These are phyloP conservation scores for Myrmaecium sp. DNA, from an alignment of 2,329 filamentous ascomycete genomes.

Conservation along the genomic window DNA sequence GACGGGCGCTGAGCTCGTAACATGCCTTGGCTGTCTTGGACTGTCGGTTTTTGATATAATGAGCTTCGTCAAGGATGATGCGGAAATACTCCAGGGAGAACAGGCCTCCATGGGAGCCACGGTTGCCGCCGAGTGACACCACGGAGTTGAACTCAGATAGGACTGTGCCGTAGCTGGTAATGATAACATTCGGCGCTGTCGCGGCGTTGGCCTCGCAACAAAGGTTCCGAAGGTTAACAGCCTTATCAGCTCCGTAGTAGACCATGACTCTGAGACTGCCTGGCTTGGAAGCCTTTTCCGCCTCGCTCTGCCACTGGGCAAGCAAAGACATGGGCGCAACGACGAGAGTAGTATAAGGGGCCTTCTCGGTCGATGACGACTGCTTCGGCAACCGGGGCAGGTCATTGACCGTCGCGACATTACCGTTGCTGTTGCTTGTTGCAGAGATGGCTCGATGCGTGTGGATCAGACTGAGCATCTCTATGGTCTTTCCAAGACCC, in stretches of 20 bases:
- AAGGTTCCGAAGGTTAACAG: slow-evolving; percentile 56
- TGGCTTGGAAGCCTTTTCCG: slow-evolving; percentile 71
- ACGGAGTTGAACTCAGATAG: slow-evolving; percentile 78
- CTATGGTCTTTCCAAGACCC: slow-evolving; percentile 95
- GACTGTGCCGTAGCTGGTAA: slow-evolving; percentile 87
- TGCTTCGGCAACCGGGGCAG: slow-evolving; percentile 45
- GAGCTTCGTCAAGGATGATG: slow-evolving; percentile 86
- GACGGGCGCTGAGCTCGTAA: slow-evolving; percentile 69
- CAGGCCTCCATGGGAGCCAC: slow-evolving; percentile 46
- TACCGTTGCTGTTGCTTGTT: slow-evolving; percentile 10
- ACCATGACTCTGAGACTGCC: slow-evolving; percentile 72
- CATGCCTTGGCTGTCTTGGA: slow-evolving; percentile 93
- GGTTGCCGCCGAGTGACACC: slow-evolving; percentile 46
- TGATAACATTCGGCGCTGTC: slow-evolving; percentile 72
- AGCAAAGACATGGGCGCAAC: slow-evolving; percentile 94
- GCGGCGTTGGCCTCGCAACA: slow-evolving; percentile 59
- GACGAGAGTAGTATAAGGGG: slow-evolving; percentile 81
- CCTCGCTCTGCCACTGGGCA: slow-evolving; percentile 95
- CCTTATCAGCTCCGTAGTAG: slow-evolving; percentile 85
- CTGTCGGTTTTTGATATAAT: slow-evolving; percentile 71
- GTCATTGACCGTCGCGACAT: slow-evolving; percentile 34
- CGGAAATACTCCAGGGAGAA: slow-evolving; percentile 93
- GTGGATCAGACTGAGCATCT: slow-evolving; percentile 91
- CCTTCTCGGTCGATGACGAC: slow-evolving; percentile 42
- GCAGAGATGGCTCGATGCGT: slow-evolving; percentile 49